A percentile compares a stretch with the other conserved stretches of the same genome.
These are phyloP conservation scores for Fonsecaea nubica DNA, from an alignment of 2,329 filamentous ascomycete genomes.

Conservation along the genomic window DNA sequence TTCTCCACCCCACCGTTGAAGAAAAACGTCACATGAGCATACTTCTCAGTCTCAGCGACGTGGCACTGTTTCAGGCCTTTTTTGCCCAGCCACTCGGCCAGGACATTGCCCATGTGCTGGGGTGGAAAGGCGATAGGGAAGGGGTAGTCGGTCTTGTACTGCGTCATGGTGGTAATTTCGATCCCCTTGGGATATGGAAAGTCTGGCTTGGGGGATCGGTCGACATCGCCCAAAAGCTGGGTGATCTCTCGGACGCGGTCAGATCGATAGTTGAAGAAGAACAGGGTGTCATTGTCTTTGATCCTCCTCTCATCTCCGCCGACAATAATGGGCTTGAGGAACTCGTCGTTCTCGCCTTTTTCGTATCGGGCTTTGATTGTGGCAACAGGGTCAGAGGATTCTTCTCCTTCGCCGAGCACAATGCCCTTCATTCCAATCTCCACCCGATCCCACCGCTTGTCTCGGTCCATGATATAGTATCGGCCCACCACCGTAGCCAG, in stretches of 20 bases:
- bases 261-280: slow-evolving; percentile 99
- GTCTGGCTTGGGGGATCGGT: slow-evolving; percentile 87
- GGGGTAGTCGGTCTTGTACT: slow-evolving; percentile 94
- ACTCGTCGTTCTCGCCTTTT: slow-evolving; percentile 91
- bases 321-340: slow-evolving; percentile 96
- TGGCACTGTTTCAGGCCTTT: slow-evolving; percentile 91
- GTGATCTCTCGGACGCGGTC: slow-evolving; percentile 96
- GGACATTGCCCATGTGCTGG: slow-evolving; percentile 96
- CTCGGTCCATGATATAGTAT: slow-evolving; percentile 99
- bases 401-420: slow-evolving; percentile 84
- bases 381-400: slow-evolving; percentile 80
- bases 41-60: slow-evolving; percentile 98
- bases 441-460: slow-evolving; percentile 97
- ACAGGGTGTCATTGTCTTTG: slow-evolving; percentile 90
- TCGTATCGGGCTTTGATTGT: slow-evolving; percentile 88
- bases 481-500: slow-evolving; percentile 92
- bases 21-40: slow-evolving; percentile 99
- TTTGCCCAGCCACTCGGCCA: slow-evolving; percentile 94
- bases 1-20: slow-evolving; percentile 99
- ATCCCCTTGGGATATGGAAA: slow-evolving; percentile 93
- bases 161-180: slow-evolving; percentile 92
- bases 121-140: slow-evolving; percentile 93
- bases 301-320: slow-evolving; percentile 85
- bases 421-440: slow-evolving; percentile 89
- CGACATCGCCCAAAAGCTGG: slow-evolving; percentile 88